phyloP scores from a whole-genome alignment of 768 basidiomycete genomes.

The Suillus subalutaceus region DNA sequence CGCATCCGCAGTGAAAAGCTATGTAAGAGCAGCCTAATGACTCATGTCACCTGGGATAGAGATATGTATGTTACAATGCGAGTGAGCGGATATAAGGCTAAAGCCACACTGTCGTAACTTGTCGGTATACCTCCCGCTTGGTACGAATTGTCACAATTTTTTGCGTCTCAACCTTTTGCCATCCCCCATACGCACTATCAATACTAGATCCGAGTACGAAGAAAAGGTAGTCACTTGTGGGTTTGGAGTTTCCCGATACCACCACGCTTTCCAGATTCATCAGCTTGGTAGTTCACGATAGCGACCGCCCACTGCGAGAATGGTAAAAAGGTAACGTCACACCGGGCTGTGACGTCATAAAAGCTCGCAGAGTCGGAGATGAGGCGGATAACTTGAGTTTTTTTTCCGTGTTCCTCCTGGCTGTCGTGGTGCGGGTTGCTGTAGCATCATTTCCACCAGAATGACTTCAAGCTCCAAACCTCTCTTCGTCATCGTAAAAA shows the following conservation, averaged over 20 bases:
- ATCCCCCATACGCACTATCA: conserved; percentile 22
- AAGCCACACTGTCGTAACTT: conserved; percentile 21
- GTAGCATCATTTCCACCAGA: conserved; percentile 27
- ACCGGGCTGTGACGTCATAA: conserved; percentile 17
- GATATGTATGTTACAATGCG: neutral
- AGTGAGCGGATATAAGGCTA: conserved; percentile 1
- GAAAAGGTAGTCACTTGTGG: conserved; percentile 21
- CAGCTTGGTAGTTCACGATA: conserved; percentile 27
- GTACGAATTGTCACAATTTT: conserved; percentile 23
- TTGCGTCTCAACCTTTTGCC: conserved; percentile 24
- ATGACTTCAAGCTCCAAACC: conserved; percentile 24
- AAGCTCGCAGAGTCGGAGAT: conserved; percentile 22
- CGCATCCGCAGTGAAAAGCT: neutral
- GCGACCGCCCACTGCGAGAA: conserved; percentile 29
- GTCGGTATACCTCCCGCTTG: conserved; percentile 19
- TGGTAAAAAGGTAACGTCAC: conserved; percentile 22
- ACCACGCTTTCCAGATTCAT: conserved; percentile 17
- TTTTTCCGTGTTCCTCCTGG: neutral
- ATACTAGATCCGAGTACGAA: conserved; percentile 26
- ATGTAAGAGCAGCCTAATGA: neutral
- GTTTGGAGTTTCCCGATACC: conserved; percentile 18
- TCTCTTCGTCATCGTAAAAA: conserved; percentile 26
- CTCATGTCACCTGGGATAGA: neutral
- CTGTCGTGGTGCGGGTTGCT: conserved; percentile 15
- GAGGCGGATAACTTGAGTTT: conserved; percentile 14